Percentiles rank a stretch among this genome's conserved stretches.
phyloP scores from a whole-genome alignment of 805 yeast genomes.

The Ogataea corticis region DNA sequence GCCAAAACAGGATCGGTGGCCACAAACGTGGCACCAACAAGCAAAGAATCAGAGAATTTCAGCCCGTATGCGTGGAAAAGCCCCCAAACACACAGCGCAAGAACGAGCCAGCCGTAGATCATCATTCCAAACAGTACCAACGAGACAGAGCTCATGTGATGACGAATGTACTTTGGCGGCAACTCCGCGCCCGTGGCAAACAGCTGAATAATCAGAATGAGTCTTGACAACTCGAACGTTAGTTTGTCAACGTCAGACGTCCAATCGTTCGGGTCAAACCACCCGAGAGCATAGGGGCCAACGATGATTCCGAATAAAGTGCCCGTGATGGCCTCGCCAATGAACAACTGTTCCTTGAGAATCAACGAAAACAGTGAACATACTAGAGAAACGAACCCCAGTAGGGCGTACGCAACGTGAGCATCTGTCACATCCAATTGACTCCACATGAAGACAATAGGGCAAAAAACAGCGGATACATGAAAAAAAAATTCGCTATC shows the following conservation, averaged over 20 bases:
- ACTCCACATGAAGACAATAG: constrained; percentile 27
- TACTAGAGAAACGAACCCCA: constrained; percentile 78
- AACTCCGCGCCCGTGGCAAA: constrained; percentile 94
- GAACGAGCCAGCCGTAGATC: constrained; percentile 87
- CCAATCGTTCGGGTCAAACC: constrained; percentile 86
- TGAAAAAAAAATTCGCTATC: neutral
- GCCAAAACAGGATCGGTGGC: constrained; percentile 96
- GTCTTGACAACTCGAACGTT: constrained; percentile 79
- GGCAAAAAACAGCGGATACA: neutral
- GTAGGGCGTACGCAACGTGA: constrained; percentile 84
- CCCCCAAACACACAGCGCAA: constrained; percentile 77
- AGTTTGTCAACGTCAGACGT: constrained; percentile 60
- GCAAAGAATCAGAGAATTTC: constrained; percentile 67
- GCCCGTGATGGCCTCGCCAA: constrained; percentile 92
- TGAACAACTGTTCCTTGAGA: constrained; percentile 78
- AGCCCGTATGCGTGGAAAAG: constrained; percentile 62
- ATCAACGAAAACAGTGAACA: constrained; percentile 81
- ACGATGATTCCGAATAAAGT: constrained; percentile 81
- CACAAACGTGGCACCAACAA: constrained; percentile 84
- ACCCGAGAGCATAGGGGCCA: constrained; percentile 81
- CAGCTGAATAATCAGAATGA: constrained; percentile 82
- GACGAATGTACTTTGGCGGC: constrained; percentile 84
- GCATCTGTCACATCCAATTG: constrained; percentile 43
- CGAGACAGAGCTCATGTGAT: constrained; percentile 77
- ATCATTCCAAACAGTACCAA: constrained; percentile 80